Conservation (phyloP, 352 stramenopile species). For the Halophytophthora polymorphica region DNA sequence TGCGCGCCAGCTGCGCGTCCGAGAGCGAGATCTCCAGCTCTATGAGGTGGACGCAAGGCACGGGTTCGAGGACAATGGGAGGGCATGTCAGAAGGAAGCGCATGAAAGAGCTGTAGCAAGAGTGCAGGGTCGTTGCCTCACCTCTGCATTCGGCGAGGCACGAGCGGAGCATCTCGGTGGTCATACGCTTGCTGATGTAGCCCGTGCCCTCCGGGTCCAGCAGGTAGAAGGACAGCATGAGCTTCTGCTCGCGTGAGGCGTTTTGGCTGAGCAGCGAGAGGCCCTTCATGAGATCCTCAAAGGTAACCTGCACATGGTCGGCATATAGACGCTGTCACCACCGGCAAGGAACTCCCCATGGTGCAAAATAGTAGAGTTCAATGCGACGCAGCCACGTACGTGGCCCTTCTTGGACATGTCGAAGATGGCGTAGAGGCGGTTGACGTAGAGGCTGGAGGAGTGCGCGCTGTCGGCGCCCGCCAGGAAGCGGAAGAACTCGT, state of each 20-base stretch:
- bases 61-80: background rate
- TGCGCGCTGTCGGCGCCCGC: constrained; percentile 57
- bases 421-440: constrained; percentile 86
- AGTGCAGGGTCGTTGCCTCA: constrained; percentile 17
- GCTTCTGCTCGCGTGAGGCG: constrained; percentile 81
- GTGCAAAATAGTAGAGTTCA: background rate
- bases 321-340: background rate
- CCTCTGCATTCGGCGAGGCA: constrained; percentile 84
- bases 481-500: constrained; percentile 86
- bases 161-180: constrained; percentile 75
- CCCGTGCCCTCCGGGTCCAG: constrained; percentile 75
- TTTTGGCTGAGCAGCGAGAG: constrained; percentile 84
- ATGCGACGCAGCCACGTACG: constrained; percentile 19
- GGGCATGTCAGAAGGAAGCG: background rate
- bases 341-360: background rate
- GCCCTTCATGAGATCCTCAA: constrained; percentile 79
- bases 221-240: constrained; percentile 84
- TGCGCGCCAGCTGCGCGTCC: constrained; percentile 69
- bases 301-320: constrained; percentile 54
- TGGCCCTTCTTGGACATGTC: constrained; percentile 75
- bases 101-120: background rate
- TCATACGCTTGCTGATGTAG: constrained; percentile 83
- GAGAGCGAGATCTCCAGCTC: constrained; percentile 78
- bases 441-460: constrained; percentile 77
- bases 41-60: too few relatives aligned